Evolutionary conservation across 306 rosid genomes (phyloP).

Genomic region (Psophocarpus tetragonolobus): DNA sequence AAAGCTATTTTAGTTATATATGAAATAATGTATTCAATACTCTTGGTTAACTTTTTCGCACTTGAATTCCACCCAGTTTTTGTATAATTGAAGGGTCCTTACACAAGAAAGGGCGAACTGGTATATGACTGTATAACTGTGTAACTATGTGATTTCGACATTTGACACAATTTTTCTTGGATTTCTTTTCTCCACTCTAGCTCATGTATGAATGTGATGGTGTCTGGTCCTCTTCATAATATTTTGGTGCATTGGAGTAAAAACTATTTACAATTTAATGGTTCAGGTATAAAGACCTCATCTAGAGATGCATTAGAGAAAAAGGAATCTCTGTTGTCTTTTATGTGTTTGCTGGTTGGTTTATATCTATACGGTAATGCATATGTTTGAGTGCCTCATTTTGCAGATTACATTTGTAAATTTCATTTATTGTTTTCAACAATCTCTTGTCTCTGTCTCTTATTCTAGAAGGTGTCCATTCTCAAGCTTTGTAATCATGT

Average conservation of each 20-base stretch:
- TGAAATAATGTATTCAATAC: background rate
- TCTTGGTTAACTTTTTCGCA: constrained; percentile 10
- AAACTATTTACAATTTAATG: constrained; percentile 32
- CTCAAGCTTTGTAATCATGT: constrained; percentile 2
- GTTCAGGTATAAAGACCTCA: constrained; percentile 37
- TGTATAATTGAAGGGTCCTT: constrained; percentile 47
- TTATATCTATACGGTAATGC: background rate
- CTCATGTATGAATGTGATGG: constrained; percentile 22
- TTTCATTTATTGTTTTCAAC: constrained; percentile 20
- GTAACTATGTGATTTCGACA: constrained; percentile 46
- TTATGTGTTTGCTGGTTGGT: too few species aligned
- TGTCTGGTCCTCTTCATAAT: constrained; percentile 18
- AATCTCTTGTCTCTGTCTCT: background rate
- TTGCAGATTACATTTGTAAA: background rate
- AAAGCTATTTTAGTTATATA: background rate
- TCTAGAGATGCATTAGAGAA: background rate
- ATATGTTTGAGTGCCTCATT: constrained; percentile 15
- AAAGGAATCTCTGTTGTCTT: background rate
- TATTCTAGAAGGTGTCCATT: background rate
- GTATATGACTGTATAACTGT: constrained; percentile 33
- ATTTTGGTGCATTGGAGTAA: constrained; percentile 37
- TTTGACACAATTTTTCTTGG: background rate
- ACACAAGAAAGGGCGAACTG: constrained; percentile 38
- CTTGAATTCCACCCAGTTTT: constrained; percentile 38
- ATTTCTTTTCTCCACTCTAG: constrained; percentile 22